A percentile compares a stretch with the other conserved stretches of the same genome.
These are phyloP conservation scores for Malassezia psittaci DNA, from an alignment of 1,284 basidiomycete genomes.

Conservation along the genomic window DNA sequence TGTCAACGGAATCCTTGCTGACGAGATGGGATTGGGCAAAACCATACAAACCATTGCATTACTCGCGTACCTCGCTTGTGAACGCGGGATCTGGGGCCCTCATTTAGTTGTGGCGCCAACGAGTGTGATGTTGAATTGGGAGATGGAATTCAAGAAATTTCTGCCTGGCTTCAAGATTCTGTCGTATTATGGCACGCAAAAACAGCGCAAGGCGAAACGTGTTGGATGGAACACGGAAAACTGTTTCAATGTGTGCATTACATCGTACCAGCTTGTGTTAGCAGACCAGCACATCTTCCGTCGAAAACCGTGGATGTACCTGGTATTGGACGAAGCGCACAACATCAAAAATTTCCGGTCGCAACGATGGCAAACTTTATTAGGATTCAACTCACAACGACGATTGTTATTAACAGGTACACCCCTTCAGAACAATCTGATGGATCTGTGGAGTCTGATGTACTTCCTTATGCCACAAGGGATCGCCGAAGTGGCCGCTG, in stretches of 20 bases:
- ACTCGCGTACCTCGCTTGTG: conserved; percentile 83
- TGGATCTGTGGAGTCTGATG: conserved; percentile 85
- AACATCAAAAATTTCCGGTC: conserved; percentile 98
- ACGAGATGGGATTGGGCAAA: conserved; percentile 60
- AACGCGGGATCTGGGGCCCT: conserved; percentile 90
- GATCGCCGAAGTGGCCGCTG: conserved; percentile 48
- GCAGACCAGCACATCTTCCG: conserved; percentile 89
- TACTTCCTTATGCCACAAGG: conserved; percentile 87
- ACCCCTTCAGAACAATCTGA: conserved; percentile 88
- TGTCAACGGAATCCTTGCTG: conserved; percentile 80
- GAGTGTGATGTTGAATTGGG: conserved; percentile 91
- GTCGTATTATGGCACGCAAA: conserved; percentile 81
- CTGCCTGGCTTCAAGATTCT: conserved; percentile 83
- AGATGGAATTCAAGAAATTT: conserved; percentile 98
- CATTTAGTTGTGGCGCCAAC: conserved; percentile 92
- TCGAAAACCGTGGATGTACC: conserved; percentile 89
- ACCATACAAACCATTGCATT: conserved; percentile 93
- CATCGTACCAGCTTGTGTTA: conserved; percentile 79
- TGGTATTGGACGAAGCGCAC: conserved; percentile 92
- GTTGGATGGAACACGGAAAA: conserved; percentile 88
- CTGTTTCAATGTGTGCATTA: conserved; percentile 90
- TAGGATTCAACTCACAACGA: conserved; percentile 85
- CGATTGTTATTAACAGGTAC: conserved; percentile 83
- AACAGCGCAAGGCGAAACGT: conserved; percentile 82
- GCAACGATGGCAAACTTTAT: conserved; percentile 84